phyloP scores from a whole-genome alignment of 495 filamentous ascomycete species.

The Neurospora intermedia region DNA sequence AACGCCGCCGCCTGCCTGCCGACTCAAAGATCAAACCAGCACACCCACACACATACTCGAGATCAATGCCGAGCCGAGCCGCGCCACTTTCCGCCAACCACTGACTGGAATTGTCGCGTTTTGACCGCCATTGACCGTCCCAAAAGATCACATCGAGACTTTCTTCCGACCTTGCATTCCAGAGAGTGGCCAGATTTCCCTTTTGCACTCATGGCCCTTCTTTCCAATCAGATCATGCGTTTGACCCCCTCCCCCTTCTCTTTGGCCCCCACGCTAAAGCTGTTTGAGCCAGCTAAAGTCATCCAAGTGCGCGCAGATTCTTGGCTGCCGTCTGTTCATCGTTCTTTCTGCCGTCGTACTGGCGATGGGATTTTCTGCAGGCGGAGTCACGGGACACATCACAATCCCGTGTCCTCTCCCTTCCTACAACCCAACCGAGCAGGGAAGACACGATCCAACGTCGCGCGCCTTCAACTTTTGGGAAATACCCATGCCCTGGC shows the following conservation, averaged over 20 bases:
- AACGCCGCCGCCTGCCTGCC: not conserved
- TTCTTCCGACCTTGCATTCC: not conserved
- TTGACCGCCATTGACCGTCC: not conserved
- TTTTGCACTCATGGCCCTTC: not conserved
- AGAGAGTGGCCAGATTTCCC: not conserved
- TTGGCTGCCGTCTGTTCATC: not conserved
- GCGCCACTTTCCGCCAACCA: not conserved
- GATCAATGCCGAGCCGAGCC: not conserved
- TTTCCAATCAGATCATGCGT: not conserved
- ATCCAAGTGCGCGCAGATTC: not conserved
- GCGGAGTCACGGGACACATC: not conserved
- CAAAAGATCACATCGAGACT: not conserved
- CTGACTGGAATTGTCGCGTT: too few relatives aligned
- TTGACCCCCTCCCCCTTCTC: not conserved
- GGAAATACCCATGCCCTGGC: not conserved
- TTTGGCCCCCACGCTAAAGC: not conserved
- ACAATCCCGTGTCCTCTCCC: not conserved
- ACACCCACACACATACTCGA: not conserved
- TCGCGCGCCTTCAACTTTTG: not conserved
- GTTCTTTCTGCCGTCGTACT: not conserved
- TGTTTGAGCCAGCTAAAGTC: not conserved
- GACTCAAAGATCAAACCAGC: not conserved
- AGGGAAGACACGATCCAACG: not conserved
- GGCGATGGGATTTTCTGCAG: not conserved
- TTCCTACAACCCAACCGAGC: not conserved